phyloP scores from a whole-genome alignment of 768 basidiomycete genomes.

The Heimioporus sp. region DNA sequence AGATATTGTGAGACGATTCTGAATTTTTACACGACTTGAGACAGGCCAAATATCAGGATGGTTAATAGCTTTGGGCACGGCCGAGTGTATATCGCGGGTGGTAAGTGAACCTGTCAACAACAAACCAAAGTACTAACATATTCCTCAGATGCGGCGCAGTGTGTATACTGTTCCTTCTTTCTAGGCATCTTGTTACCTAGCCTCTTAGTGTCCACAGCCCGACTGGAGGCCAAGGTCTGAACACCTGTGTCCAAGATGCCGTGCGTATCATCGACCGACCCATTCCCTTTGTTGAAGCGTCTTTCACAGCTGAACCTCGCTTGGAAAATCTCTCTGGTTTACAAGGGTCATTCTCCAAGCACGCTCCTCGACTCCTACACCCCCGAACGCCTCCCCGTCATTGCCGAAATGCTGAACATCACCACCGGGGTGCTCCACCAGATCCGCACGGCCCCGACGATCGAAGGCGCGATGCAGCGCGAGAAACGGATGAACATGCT shows the following conservation, averaged over 20 bases:
- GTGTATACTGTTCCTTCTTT: not conserved
- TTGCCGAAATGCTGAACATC: conserved; percentile 42
- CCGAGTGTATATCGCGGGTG: conserved; percentile 47
- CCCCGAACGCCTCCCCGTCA: conserved; percentile 44
- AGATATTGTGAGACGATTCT: conserved; percentile 3
- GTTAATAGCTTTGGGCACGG: conserved; percentile 41
- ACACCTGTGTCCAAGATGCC: conserved; percentile 37
- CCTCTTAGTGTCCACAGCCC: conserved; percentile 20
- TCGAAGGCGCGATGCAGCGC: not conserved
- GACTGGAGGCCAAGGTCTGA: conserved; percentile 33
- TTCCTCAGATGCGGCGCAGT: conserved; percentile 46
- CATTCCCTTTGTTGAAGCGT: not conserved
- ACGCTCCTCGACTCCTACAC: conserved; percentile 41
- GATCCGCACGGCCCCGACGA: not conserved
- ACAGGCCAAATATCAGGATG: conserved; percentile 49
- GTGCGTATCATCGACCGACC: conserved; percentile 21
- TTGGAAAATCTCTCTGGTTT: conserved; percentile 46
- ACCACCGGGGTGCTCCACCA: conserved; percentile 29
- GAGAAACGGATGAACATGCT: conserved; percentile 36
- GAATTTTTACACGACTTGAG: not conserved
- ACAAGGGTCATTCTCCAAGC: conserved; percentile 33
- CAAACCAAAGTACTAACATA: not conserved
- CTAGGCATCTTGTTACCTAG: not conserved
- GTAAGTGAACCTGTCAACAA: conserved; percentile 13
- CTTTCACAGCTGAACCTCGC: conserved; percentile 37